Evolutionary conservation across 2,329 filamentous ascomycete species (phyloP).

Genomic region (Epichloe bromicola): DNA sequence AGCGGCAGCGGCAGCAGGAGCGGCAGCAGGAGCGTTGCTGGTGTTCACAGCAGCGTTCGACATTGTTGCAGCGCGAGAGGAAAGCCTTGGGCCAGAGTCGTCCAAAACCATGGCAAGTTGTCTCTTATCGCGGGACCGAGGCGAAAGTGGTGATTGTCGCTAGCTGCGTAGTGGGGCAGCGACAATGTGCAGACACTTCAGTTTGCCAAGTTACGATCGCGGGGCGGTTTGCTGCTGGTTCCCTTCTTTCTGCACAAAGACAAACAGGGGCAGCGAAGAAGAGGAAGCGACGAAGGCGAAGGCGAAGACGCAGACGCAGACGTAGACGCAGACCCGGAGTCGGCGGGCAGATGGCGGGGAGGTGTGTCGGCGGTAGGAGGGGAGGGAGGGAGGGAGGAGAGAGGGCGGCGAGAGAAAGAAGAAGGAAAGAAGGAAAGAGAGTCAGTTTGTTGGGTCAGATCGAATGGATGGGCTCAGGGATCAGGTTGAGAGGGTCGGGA

Average conservation of each 20-base stretch:
- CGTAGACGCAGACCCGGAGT: neutral
- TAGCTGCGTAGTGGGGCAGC: neutral
- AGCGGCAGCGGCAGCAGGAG: conserved; percentile 1
- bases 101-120: conserved; percentile 26
- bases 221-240: conserved; percentile 8
- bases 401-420: neutral
- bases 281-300: neutral
- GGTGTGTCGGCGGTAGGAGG: neutral
- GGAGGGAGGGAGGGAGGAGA: neutral
- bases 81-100: conserved; percentile 24
- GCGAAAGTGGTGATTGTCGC: conserved; percentile 5
- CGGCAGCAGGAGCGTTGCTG: conserved; percentile 9
- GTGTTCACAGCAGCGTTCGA: conserved; percentile 20
- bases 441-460: conserved; percentile 5
- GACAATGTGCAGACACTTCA: neutral
- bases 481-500: conserved; percentile 8
- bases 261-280: neutral
- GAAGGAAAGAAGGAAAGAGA: neutral
- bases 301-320: neutral
- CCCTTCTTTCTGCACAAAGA: neutral
- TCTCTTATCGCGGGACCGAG: neutral
- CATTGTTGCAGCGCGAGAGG: conserved; percentile 22
- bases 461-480: conserved; percentile 8
- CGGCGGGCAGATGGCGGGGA: neutral
- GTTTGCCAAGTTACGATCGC: conserved; percentile 4